These are phyloP conservation scores for Protomyces inundatus DNA, from an alignment of 1,139 yeast genomes.

Conservation along the genomic window DNA sequence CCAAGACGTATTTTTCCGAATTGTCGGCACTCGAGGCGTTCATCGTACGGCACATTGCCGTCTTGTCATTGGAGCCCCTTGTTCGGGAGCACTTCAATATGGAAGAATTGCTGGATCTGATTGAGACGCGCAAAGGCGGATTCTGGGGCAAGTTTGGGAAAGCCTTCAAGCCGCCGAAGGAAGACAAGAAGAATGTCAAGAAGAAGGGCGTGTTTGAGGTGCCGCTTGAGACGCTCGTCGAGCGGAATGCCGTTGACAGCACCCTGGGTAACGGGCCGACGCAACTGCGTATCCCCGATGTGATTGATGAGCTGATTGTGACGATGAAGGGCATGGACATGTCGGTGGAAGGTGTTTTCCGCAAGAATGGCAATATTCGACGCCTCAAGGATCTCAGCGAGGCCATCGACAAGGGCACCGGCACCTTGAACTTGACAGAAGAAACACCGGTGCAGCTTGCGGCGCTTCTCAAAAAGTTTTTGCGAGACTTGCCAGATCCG, in stretches of 20 bases:
- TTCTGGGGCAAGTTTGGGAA: slow-evolving; percentile 73
- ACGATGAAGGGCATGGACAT: slow-evolving; percentile 76
- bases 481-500: slow-evolving; percentile 90
- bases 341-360: slow-evolving; percentile 94
- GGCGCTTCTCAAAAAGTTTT: slow-evolving; percentile 83
- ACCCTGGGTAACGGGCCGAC: slow-evolving; percentile 80
- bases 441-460: slow-evolving; percentile 92
- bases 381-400: slow-evolving; percentile 70
- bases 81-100: slow-evolving; percentile 43
- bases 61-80: slow-evolving; percentile 50
- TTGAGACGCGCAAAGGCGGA: slow-evolving; percentile 45
- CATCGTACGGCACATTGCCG: slow-evolving; percentile 61
- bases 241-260: slow-evolving; percentile 77
- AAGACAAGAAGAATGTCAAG: slow-evolving; percentile 36
- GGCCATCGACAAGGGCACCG: slow-evolving; percentile 68
- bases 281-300: slow-evolving; percentile 66
- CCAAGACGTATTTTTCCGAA: slow-evolving; percentile 62
- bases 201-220: slow-evolving; percentile 64
- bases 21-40: slow-evolving; percentile 57
- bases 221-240: slow-evolving; percentile 64
- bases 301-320: slow-evolving; percentile 77
- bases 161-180: slow-evolving; percentile 38
- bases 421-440: slow-evolving; percentile 62
- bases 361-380: slow-evolving; percentile 93
- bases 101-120: slow-evolving; percentile 52